Percentiles rank a stretch among this genome's conserved stretches.
These are phyloP conservation scores for Stevia rebaudiana DNA, from an alignment of 140 eudicot genomes.

Conservation along the genomic window DNA sequence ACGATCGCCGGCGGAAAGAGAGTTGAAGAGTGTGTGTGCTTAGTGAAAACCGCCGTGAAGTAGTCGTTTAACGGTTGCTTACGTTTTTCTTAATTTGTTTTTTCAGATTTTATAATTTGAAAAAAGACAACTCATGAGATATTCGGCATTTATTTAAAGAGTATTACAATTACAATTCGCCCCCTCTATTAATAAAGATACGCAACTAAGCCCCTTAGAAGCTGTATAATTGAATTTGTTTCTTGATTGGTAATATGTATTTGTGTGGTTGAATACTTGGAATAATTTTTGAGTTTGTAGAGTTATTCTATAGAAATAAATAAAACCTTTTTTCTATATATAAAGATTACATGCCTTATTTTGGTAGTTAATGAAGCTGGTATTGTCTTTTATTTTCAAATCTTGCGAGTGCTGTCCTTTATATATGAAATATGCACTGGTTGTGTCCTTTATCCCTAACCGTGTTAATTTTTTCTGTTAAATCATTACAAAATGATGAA, in stretches of 20 bases:
- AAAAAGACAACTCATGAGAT: conserved; percentile 19
- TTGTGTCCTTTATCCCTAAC: no score
- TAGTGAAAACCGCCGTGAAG: conserved; percentile 50
- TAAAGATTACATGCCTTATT: no score
- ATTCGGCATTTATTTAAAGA: conserved; percentile 1
- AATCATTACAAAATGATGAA: no score
- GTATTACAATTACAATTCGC: conserved; percentile 7
- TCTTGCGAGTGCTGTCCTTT: no score
- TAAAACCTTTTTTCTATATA: no score
- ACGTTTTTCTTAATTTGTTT: neutral
- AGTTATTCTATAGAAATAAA: no score
- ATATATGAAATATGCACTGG: no score
- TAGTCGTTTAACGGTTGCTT: conserved; percentile 40
- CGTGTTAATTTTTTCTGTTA: no score
- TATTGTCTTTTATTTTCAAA: no score
- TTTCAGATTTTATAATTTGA: conserved; percentile 19
- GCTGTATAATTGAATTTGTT: neutral
- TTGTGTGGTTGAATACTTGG: no score
- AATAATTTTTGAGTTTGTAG: no score
- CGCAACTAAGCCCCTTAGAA: neutral
- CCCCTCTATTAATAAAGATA: neutral
- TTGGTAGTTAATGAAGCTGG: no score
- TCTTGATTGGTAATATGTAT: neutral
- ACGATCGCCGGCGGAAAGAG: conserved; percentile 8
- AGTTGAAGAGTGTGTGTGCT: conserved; percentile 20